phyloP scores from a whole-genome alignment of 1,284 basidiomycete genomes.

The Apiotrichum siamense region DNA sequence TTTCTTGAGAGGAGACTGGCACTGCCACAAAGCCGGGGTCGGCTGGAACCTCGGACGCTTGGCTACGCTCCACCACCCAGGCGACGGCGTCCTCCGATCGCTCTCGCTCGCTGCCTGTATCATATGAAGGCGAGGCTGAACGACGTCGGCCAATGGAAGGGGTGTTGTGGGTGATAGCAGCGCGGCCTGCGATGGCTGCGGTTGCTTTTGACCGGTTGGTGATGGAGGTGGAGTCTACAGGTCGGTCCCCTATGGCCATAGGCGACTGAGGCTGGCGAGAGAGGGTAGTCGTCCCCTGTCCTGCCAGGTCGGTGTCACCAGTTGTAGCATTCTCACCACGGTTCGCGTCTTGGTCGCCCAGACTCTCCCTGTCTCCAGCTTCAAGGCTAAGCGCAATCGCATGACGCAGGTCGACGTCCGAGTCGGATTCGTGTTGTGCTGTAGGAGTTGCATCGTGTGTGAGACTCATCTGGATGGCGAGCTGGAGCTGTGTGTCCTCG shows the following conservation, averaged over 20 bases:
- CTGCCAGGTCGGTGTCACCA: no score
- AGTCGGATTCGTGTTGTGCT: background rate
- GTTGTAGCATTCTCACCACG: no score
- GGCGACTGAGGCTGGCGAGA: no score
- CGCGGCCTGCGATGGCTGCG: no score
- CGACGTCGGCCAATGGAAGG: background rate
- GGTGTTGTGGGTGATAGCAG: background rate
- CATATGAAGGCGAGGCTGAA: conserved; percentile 1
- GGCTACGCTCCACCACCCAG: conserved; percentile 46
- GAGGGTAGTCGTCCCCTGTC: no score
- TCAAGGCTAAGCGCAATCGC: background rate
- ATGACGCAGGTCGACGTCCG: background rate
- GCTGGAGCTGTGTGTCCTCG: conserved; percentile 24
- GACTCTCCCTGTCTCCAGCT: no score
- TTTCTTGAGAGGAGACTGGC: background rate
- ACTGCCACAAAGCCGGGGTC: background rate
- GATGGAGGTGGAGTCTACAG: no score
- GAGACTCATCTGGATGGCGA: conserved; percentile 26
- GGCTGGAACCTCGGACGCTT: background rate
- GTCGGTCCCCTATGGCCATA: no score
- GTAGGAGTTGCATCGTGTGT: background rate
- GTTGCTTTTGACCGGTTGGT: no score
- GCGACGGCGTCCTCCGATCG: conserved; percentile 45
- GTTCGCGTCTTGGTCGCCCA: no score
- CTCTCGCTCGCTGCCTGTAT: conserved; percentile 19